Base-by-base conservation (phyloP, 176 grass and related monocot genomes). In the Lolium rigidum region DNA sequence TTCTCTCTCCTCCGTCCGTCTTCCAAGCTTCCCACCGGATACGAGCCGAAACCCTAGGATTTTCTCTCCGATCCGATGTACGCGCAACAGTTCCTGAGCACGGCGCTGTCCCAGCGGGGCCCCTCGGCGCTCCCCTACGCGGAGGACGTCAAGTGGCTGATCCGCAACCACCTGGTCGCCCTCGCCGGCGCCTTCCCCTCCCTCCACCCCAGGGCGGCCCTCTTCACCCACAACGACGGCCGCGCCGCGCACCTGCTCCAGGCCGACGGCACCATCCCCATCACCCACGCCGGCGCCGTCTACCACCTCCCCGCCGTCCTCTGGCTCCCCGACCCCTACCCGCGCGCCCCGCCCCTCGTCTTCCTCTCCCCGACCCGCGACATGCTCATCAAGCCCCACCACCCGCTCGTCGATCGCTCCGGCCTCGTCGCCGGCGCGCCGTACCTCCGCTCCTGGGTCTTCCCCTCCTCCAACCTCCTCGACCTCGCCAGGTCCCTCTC, bases 191-290 rank as follows among this genome's bases (percentile, higher is more conserved):
- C 58, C 58, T 61, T 24, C 58, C 58, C 58, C 9, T 61, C 58
- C n/a, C 58, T 61, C 58, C 58, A 18, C 58, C 58, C 58, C 58
- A 10, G 58, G 58, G 58, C 58, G 9, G 58, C 58, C 8, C 58
- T 61, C 58, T 61, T 61, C 58, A 61, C 58, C 58, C 58, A 61
- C 58, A 61, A 61, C 58, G 58, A 61, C 58, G 41, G 41, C 41
- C 41, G 41, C 41, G 41, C 41, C 41, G 41, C 41, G 41, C 41
- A 43, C 41, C 57, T 61, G 58, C 58, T 61, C 58, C 58, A 61
- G 58, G 58, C 58, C 58, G 58, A 61, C 58, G 58, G 58, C 58
- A 61, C 58, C n/a, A 24, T 61, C 58, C 58, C 58, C 58, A 61
- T 61, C 1, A 61, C 9, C 9, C 58, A 61, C 58, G 58, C 4